phyloP scores from a whole-genome alignment of 2,329 filamentous ascomycete genomes.

The Ceratocystis alfenasii region DNA sequence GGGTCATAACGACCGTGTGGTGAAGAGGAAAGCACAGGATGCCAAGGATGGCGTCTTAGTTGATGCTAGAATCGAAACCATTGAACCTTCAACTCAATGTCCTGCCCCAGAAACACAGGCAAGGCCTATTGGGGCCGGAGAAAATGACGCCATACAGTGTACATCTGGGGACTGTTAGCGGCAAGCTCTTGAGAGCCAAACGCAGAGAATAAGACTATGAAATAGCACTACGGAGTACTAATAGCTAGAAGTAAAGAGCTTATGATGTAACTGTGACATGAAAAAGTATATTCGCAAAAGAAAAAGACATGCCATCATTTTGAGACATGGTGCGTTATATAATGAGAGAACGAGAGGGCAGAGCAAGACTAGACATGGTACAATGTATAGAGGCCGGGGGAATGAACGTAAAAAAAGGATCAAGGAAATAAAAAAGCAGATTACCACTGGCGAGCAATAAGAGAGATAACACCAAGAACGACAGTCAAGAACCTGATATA shows the following conservation, averaged over 20 bases:
- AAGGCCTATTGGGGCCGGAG: not conserved
- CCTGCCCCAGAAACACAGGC: not conserved
- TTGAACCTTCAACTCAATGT: not conserved
- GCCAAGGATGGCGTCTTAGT: slow-evolving; percentile 27
- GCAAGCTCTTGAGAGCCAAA: not conserved
- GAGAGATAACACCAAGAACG: slow-evolving; percentile 8
- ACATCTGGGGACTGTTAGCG: slow-evolving; percentile 11
- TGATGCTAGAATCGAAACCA: slow-evolving; percentile 5
- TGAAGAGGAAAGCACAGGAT: not conserved
- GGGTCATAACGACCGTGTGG: slow-evolving; percentile 61
- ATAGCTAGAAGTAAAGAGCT: not conserved
- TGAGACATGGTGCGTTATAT: slow-evolving; percentile 12
- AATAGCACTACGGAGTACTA: not conserved
- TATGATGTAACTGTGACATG: not conserved
- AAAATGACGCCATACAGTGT: not conserved
- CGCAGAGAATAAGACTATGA: not conserved
- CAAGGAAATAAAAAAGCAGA: not conserved
- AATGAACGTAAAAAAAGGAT: slow-evolving; percentile 8
- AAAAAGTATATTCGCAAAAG: slow-evolving; percentile 6
- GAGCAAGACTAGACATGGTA: not conserved
- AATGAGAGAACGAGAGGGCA: not conserved
- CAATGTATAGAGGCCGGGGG: not conserved
- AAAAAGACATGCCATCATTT: slow-evolving; percentile 5
- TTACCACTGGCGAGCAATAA: not conserved
- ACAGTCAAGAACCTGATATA: not conserved